A percentile compares a stretch with the other conserved stretches of the same genome.
These are phyloP conservation scores for Penicillium sp. DNA, from an alignment of 2,329 filamentous ascomycete species.

Conservation along the genomic window DNA sequence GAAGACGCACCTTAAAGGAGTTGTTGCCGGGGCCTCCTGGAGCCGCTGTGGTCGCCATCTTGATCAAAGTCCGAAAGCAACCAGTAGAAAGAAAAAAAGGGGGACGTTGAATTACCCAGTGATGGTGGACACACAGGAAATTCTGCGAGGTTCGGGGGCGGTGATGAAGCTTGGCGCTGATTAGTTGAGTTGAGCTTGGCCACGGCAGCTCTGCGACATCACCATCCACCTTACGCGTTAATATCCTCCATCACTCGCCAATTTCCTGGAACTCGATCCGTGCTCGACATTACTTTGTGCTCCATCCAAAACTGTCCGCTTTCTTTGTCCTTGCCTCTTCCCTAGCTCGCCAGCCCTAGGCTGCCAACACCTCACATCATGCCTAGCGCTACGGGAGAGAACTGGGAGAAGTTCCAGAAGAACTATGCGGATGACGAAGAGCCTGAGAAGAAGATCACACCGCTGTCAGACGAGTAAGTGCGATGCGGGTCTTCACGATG, in stretches of 20 bases:
- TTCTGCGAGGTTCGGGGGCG: constrained; percentile 38
- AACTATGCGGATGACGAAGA: constrained; percentile 93
- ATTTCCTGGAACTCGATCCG: constrained; percentile 3
- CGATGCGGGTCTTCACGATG: background rate
- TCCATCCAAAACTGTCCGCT: constrained; percentile 1
- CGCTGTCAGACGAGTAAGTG: constrained; percentile 87
- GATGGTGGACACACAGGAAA: constrained; percentile 31
- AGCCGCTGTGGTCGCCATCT: constrained; percentile 48
- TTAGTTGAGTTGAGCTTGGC: constrained; percentile 37
- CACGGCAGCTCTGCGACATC: constrained; percentile 33
- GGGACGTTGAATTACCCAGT: constrained; percentile 18
- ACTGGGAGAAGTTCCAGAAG: constrained; percentile 99
- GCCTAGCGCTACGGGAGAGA: constrained; percentile 88
- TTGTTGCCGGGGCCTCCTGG: constrained; percentile 52
- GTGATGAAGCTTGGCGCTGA: constrained; percentile 38
- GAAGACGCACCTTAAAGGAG: constrained; percentile 56
- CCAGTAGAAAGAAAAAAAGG: constrained; percentile 20
- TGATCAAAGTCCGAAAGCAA: constrained; percentile 30
- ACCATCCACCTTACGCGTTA: constrained; percentile 17
- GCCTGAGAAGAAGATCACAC: constrained; percentile 99
- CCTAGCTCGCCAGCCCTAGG: constrained; percentile 21
- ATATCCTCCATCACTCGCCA: constrained; percentile 19
- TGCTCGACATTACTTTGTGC: constrained; percentile 2
- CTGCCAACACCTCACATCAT: constrained; percentile 47
- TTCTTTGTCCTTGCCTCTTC: constrained; percentile 8